These are phyloP conservation scores for Elymus sibiricus DNA, from an alignment of 176 grass and related monocot genomes.

Conservation along the genomic window DNA sequence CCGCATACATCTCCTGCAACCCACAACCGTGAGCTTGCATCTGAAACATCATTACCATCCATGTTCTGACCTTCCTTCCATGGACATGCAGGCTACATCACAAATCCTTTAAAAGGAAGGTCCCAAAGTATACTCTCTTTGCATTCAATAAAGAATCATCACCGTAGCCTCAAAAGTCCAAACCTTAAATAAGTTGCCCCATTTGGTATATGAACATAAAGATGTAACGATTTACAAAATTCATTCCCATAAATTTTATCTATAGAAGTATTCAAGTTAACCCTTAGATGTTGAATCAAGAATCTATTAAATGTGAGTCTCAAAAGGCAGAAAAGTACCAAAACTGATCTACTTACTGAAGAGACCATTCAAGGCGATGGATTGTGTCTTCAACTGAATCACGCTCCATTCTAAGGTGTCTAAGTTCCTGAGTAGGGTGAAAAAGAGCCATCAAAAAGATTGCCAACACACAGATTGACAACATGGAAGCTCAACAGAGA, in stretches of 20 bases:
- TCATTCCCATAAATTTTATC: neutral
- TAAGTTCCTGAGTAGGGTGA: slow-evolving; percentile 60
- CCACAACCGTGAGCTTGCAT: too few relatives aligned
- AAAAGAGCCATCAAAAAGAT: slow-evolving; percentile 4
- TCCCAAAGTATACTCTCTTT: neutral
- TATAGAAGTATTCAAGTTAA: neutral
- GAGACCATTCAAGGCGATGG: slow-evolving; percentile 90
- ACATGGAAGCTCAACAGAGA: slow-evolving; percentile 12
- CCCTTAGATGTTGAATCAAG: neutral
- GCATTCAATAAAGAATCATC: neutral
- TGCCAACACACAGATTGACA: neutral
- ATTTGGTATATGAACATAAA: neutral
- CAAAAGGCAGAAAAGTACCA: neutral
- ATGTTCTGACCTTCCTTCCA: too few relatives aligned
- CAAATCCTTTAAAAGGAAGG: neutral
- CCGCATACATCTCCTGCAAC: too few relatives aligned
- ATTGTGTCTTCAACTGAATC: slow-evolving; percentile 91
- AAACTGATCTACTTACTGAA: slow-evolving; percentile 60
- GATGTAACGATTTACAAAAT: neutral
- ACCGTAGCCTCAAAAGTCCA: neutral
- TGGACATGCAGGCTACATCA: too few relatives aligned
- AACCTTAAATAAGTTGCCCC: neutral
- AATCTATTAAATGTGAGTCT: neutral
- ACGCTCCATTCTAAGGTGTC: slow-evolving; percentile 71
- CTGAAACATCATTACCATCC: too few relatives aligned